Conservation (phyloP, 257 asterid species). For the Coffea canephora region DNA sequence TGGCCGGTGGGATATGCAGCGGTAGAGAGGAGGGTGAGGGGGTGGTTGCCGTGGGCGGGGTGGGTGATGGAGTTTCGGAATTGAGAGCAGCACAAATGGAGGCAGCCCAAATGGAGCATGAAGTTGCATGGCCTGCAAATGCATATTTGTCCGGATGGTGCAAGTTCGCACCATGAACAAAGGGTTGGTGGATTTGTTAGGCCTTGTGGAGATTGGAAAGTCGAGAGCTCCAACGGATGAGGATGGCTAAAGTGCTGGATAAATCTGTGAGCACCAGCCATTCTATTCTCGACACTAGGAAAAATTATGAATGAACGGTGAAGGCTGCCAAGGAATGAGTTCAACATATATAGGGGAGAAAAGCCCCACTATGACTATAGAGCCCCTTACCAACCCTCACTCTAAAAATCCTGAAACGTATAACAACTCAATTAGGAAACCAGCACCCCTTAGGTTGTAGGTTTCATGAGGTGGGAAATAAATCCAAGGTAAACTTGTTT, state of each 20-base stretch:
- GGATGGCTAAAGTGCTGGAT: conserved; percentile 48
- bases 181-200: background rate
- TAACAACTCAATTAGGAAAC: too few relatives aligned
- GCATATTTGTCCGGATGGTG: conserved; percentile 41
- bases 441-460: too few relatives aligned
- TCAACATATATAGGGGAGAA: too few relatives aligned
- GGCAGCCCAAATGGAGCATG: conserved; percentile 39
- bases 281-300: too few relatives aligned
- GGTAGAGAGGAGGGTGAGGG: conserved; percentile 38
- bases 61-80: conserved; percentile 48
- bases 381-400: too few relatives aligned
- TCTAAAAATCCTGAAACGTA: too few relatives aligned
- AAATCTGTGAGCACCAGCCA: too few relatives aligned
- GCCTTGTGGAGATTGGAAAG: conserved; percentile 5
- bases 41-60: conserved; percentile 46
- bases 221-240: conserved; percentile 36
- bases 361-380: too few relatives aligned
- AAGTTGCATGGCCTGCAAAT: conserved; percentile 50
- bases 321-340: too few relatives aligned
- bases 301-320: too few relatives aligned
- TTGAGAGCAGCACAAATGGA: conserved; percentile 21
- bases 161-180: conserved; percentile 53
- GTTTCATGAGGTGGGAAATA: too few relatives aligned
- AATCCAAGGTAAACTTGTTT: too few relatives aligned
- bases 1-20: conserved; percentile 42